phyloP scores from a whole-genome alignment of 306 rosid species.

The Vicia faba region DNA sequence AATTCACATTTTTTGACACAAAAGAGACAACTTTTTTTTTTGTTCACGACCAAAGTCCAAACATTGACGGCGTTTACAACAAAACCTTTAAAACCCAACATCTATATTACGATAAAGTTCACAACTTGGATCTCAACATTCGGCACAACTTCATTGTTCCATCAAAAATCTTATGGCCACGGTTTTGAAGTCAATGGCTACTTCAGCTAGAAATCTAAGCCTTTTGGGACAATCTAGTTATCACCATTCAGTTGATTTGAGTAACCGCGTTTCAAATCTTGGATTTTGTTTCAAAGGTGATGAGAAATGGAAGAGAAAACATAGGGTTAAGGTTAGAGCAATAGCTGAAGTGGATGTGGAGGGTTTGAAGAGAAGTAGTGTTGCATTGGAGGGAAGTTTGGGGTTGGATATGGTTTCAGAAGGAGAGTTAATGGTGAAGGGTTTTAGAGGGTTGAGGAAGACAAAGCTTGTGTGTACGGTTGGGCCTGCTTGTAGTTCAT shows the following conservation, averaged over 20 bases:
- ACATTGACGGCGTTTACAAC: constrained; percentile 51
- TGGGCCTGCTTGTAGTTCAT: constrained; percentile 72
- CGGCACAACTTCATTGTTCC: not conserved
- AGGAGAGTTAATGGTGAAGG: constrained; percentile 68
- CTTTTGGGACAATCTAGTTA: constrained; percentile 28
- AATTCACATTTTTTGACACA: no score
- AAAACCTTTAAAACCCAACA: constrained; percentile 27
- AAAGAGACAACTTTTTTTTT: not conserved
- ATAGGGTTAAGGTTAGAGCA: constrained; percentile 50
- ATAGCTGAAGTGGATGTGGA: constrained; percentile 54
- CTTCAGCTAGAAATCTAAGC: constrained; percentile 45
- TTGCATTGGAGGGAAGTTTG: constrained; percentile 45
- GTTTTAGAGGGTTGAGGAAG: constrained; percentile 82
- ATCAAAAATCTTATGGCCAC: not conserved
- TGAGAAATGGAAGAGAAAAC: constrained; percentile 42
- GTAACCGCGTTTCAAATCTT: constrained; percentile 19
- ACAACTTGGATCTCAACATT: constrained; percentile 1
- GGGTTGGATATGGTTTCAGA: constrained; percentile 78
- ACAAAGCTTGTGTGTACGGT: constrained; percentile 87
- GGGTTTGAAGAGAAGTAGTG: constrained; percentile 37
- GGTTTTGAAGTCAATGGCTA: constrained; percentile 49
- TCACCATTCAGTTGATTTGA: constrained; percentile 35
- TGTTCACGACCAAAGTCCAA: constrained; percentile 33
- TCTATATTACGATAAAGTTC: not conserved
- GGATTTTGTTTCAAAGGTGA: constrained; percentile 35